A percentile compares a stretch with the other conserved stretches of the same genome.
These are phyloP conservation scores for Ogataea trehaloabstinens DNA, from an alignment of 805 yeast species.

Conservation along the genomic window DNA sequence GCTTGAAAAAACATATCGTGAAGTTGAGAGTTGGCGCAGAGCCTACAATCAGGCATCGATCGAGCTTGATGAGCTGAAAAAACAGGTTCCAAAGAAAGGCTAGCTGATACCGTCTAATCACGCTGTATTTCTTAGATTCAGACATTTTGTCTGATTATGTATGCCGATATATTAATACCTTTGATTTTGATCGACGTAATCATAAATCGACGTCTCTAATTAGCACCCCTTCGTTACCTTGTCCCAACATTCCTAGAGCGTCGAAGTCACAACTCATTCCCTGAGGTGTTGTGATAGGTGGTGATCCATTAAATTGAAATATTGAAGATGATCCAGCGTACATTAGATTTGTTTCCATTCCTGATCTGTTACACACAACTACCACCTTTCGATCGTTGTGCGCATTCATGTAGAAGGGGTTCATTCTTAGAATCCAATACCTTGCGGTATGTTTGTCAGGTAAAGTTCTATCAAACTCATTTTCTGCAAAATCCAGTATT, in stretches of 20 bases:
- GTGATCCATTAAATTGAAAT: constrained; percentile 48
- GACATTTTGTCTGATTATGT: constrained; percentile 7
- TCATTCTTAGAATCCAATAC: constrained; percentile 72
- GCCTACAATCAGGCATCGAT: constrained; percentile 27
- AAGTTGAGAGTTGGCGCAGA: constrained; percentile 79
- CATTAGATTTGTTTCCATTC: constrained; percentile 66
- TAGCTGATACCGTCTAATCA: no score
- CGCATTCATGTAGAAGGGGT: constrained; percentile 23
- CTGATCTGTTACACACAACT: constrained; percentile 68
- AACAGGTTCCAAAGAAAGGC: constrained; percentile 7
- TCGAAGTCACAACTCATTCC: constrained; percentile 42
- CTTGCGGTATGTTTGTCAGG: constrained; percentile 28
- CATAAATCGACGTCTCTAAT: constrained; percentile 53
- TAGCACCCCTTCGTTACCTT: constrained; percentile 64
- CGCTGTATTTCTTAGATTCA: constrained; percentile 1
- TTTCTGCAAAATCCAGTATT: constrained; percentile 7
- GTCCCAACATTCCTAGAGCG: constrained; percentile 55
- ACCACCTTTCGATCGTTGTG: constrained; percentile 30
- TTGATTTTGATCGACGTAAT: no score
- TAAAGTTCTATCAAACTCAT: constrained; percentile 9
- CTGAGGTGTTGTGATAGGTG: constrained; percentile 21
- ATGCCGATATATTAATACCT: no score
- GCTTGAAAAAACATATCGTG: constrained; percentile 88
- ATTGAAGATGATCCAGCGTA: constrained; percentile 70
- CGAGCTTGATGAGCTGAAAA: constrained; percentile 14